phyloP scores from a whole-genome alignment of 495 filamentous ascomycete genomes.

The Penicillium flavigenum region DNA sequence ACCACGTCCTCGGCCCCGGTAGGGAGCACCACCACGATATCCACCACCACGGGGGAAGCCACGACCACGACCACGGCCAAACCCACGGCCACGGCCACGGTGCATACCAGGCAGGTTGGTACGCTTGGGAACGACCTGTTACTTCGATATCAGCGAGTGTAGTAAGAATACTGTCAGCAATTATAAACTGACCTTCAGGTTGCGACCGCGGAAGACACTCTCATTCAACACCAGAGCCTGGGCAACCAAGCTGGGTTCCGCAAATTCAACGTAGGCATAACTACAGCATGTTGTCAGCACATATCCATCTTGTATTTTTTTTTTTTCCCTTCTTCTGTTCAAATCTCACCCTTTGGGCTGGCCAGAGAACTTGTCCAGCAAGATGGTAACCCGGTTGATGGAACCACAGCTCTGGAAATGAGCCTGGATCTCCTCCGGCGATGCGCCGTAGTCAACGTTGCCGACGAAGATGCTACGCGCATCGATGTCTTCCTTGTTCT shows the following conservation, averaged over 20 bases:
- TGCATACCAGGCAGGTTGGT: constrained; percentile 96
- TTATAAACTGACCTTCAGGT: constrained; percentile 71
- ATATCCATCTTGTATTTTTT: constrained; percentile 18
- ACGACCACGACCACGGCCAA: constrained; percentile 66
- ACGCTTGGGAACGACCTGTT: constrained; percentile 88
- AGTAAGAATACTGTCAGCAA: not conserved
- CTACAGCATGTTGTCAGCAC: constrained; percentile 57
- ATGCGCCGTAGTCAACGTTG: constrained; percentile 97
- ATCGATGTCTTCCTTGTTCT: constrained; percentile 96
- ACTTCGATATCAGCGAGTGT: constrained; percentile 6
- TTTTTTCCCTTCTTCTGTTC: not conserved
- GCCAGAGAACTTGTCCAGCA: constrained; percentile 96
- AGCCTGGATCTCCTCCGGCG: constrained; percentile 97
- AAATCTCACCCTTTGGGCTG: constrained; percentile 90
- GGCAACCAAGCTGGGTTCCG: constrained; percentile 88
- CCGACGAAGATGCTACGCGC: constrained; percentile 96
- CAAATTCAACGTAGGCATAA: constrained; percentile 99
- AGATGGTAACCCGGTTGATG: constrained; percentile 97
- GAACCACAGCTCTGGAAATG: constrained; percentile 97
- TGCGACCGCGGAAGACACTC: constrained; percentile 91
- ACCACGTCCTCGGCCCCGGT: constrained; percentile 71
- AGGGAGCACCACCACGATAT: constrained; percentile 83
- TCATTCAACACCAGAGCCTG: constrained; percentile 95
- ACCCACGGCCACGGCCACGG: constrained; percentile 69
- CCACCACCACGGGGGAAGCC: constrained; percentile 68